These are phyloP conservation scores for Globisporangium megalacanthum DNA, from an alignment of 352 stramenopile species.

Conservation along the genomic window DNA sequence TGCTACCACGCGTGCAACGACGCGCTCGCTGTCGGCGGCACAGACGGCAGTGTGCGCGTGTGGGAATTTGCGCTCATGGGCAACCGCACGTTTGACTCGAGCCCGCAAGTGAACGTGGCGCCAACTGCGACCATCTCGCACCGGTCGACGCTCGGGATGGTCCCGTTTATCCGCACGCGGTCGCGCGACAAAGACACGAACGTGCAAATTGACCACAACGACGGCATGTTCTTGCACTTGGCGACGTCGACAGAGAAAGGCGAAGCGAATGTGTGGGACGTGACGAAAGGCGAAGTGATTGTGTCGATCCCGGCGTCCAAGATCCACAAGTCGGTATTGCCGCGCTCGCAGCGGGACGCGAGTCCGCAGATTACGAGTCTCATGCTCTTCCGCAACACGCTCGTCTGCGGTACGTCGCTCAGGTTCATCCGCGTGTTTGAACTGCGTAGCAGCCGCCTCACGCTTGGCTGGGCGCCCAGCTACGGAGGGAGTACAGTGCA, in stretches of 20 bases:
- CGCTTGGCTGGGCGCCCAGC: slow-evolving; percentile 73
- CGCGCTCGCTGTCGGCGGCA: slow-evolving; percentile 67
- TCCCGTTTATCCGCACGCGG: slow-evolving; percentile 78
- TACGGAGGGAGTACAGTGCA: slow-evolving; percentile 17
- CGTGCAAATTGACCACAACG: slow-evolving; percentile 76
- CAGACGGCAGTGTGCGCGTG: slow-evolving; percentile 73
- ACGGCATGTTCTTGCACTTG: slow-evolving; percentile 73
- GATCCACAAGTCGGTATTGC: slow-evolving; percentile 80
- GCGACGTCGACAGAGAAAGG: slow-evolving; percentile 84
- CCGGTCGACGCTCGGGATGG: slow-evolving; percentile 70
- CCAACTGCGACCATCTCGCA: slow-evolving; percentile 74
- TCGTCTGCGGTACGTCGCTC: slow-evolving; percentile 85
- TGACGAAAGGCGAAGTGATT: slow-evolving; percentile 80
- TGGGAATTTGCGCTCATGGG: slow-evolving; percentile 76
- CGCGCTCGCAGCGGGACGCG: slow-evolving; percentile 51
- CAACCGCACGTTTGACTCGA: slow-evolving; percentile 38
- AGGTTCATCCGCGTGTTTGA: slow-evolving; percentile 87
- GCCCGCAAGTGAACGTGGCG: slow-evolving; percentile 38
- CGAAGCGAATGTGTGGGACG: slow-evolving; percentile 85
- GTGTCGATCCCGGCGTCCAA: slow-evolving; percentile 72
- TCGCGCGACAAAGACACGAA: slow-evolving; percentile 75
- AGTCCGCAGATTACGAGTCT: slow-evolving; percentile 81
- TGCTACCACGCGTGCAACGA: slow-evolving; percentile 83
- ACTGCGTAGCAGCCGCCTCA: slow-evolving; percentile 69
- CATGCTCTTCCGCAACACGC: slow-evolving; percentile 84